These are phyloP conservation scores for Spongispora temasekensis DNA, from an alignment of 1,284 basidiomycete species.

Conservation along the genomic window DNA sequence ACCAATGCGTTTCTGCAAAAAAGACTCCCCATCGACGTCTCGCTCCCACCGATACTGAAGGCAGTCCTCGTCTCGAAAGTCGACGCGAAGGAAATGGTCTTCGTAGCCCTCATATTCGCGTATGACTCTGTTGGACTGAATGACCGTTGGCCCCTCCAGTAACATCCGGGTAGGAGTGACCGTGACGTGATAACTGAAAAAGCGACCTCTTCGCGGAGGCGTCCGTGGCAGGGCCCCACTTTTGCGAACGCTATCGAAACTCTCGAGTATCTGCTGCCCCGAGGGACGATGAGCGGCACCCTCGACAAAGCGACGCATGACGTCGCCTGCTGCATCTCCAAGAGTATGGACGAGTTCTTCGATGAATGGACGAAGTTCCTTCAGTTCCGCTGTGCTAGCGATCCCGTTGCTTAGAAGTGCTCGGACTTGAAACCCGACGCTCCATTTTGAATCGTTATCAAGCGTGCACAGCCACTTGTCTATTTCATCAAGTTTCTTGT, in stretches of 20 bases:
- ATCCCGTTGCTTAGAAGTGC: constrained; percentile 59
- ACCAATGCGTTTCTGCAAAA: constrained; percentile 64
- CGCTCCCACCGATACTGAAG: constrained; percentile 67
- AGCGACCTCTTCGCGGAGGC: constrained; percentile 37
- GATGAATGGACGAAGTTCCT: constrained; percentile 45
- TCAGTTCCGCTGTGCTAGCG: constrained; percentile 56
- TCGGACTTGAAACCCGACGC: constrained; percentile 70
- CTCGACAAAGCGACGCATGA: constrained; percentile 50
- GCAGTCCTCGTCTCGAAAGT: constrained; percentile 77
- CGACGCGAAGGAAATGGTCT: constrained; percentile 71
- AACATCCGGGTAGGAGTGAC: constrained; percentile 72
- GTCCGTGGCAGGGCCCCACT: too few species aligned
- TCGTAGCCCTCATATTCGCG: constrained; percentile 59
- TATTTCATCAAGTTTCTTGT: constrained; percentile 44
- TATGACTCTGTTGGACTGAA: constrained; percentile 67
- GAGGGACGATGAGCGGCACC: constrained; percentile 38
- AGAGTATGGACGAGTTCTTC: constrained; percentile 40
- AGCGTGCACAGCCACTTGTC: constrained; percentile 44
- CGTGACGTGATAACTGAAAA: constrained; percentile 63
- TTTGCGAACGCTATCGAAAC: constrained; percentile 43
- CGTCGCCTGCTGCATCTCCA: constrained; percentile 40
- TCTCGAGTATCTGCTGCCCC: constrained; percentile 47
- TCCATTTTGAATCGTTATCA: constrained; percentile 44
- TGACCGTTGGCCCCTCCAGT: constrained; percentile 70
- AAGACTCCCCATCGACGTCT: constrained; percentile 58